Evolutionary conservation across 164 flowering plant species (phyloP), one percentile per base, ranked within the genome.

Genomic region (Berberis thunbergii): DNA sequence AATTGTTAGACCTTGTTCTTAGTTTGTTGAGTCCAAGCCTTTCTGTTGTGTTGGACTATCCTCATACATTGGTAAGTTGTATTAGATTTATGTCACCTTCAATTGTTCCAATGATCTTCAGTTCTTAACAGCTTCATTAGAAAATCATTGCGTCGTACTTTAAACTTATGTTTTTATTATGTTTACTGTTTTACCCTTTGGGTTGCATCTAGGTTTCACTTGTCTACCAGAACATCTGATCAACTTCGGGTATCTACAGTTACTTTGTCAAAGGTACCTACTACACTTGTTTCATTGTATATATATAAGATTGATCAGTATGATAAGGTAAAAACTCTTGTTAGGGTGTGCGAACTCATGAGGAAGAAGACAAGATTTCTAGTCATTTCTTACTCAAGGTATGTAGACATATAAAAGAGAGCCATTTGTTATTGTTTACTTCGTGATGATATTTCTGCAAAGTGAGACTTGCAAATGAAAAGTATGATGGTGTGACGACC

Each of bases 261-360:
- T 63, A 85, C 84, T 52, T 72, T 95, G 72, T 73, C 89, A 63
- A 95, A 95, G 96, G 99, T 91, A 81, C 55, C 8, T 7, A 7
- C 39, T 11, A 4, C n/a, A 41, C 57, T 64, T 60, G 6, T 13
- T 44, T 43, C 39, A 11, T 57, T 26, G 41, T 4, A 13, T 45
- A 41, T 67, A 4, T 43, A 13, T 43, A 8, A 5, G 2, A 5
- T 52, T 4, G 8, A 52, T 74, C 83, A 79, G 99, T 12, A 52
- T 6, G 3, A 52, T 1, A 94, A 75, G 99, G 91, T 59, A 45
- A 43, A 13, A 66, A 49, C n/a, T 49, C 50, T 62, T 65, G n/a
- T 52, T 56, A 95, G 97, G 97, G 96, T 44, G 68, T 89, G 73
- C 79, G 97, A 67, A 87, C 84, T 67, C 85, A 97, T 73, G 97